Conservation (phyloP, 352 stramenopile species). For the Pythium aristosporum region DNA sequence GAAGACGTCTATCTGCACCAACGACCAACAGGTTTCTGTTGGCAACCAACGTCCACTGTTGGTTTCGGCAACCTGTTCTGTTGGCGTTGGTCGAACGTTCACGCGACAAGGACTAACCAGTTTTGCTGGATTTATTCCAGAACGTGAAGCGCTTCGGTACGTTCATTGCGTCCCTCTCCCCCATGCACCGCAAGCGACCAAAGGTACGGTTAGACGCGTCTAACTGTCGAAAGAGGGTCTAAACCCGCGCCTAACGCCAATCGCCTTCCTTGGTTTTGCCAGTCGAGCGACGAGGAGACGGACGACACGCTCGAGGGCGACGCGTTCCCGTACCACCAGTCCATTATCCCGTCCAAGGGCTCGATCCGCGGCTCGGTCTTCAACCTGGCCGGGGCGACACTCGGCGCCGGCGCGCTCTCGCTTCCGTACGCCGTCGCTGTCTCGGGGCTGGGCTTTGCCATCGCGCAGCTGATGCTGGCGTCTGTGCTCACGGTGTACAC, state of each 20-base stretch:
- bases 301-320: slow-evolving; percentile 54
- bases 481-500: slow-evolving; percentile 79
- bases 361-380: slow-evolving; percentile 85
- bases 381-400: slow-evolving; percentile 78
- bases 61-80: background rate
- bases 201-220: slow-evolving; percentile 15
- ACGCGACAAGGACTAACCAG: background rate
- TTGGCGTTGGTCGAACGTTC: background rate
- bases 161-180: slow-evolving; percentile 73
- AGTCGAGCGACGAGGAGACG: slow-evolving; percentile 26
- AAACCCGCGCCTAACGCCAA: background rate
- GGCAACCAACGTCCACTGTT: background rate
- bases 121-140: slow-evolving; percentile 19
- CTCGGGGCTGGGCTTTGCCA: slow-evolving; percentile 73
- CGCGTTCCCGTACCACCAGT: slow-evolving; percentile 75
- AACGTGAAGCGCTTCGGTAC: slow-evolving; percentile 72
- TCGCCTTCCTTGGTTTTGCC: background rate
- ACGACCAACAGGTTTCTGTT: background rate
- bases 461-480: slow-evolving; percentile 67
- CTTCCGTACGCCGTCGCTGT: slow-evolving; percentile 81
- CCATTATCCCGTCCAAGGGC: slow-evolving; percentile 75
- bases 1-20: background rate
- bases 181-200: slow-evolving; percentile 44
- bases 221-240: background rate
- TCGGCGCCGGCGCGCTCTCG: slow-evolving; percentile 74